phyloP scores from a whole-genome alignment of 2,329 filamentous ascomycete species.

The Cadophora sp. region DNA sequence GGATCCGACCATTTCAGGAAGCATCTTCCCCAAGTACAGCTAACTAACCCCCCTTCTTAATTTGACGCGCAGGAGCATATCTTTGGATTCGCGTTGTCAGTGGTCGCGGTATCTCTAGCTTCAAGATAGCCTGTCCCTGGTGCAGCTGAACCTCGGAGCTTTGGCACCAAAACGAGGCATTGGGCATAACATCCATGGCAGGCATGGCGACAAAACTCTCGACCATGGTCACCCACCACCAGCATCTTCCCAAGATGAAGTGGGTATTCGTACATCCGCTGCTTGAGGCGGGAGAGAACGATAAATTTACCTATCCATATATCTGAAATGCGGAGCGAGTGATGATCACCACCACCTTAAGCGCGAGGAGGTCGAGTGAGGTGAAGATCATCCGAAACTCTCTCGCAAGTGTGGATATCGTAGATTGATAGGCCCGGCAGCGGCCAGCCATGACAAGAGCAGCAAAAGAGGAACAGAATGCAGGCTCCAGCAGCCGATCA shows the following conservation, averaged over 20 bases:
- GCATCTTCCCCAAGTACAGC: not conserved
- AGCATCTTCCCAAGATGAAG: too few relatives aligned
- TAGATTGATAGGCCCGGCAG: conserved; percentile 18
- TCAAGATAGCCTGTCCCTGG: not conserved
- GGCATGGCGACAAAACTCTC: too few relatives aligned
- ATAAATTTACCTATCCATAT: not conserved
- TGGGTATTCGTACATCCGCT: not conserved
- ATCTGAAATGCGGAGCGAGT: conserved; percentile 1
- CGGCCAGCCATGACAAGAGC: conserved; percentile 6
- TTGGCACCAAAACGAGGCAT: not conserved
- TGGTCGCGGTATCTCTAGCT: conserved; percentile 1
- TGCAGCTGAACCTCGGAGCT: conserved; percentile 13
- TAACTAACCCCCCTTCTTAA: not conserved
- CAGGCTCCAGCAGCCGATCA: conserved; percentile 5
- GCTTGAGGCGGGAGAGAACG: not conserved
- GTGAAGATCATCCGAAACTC: conserved; percentile 31
- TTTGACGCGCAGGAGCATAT: conserved; percentile 7
- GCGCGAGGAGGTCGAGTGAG: conserved; percentile 16
- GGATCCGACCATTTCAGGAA: not conserved
- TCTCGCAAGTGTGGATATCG: conserved; percentile 12
- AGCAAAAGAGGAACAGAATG: not conserved
- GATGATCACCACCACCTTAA: conserved; percentile 25
- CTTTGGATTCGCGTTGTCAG: not conserved
- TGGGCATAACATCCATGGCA: too few relatives aligned
- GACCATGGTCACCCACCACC: too few relatives aligned